Percentiles rank a stretch among this genome's conserved stretches.
phyloP scores from a whole-genome alignment of 2,329 filamentous ascomycete genomes.

The Aureobasidium sp. region DNA sequence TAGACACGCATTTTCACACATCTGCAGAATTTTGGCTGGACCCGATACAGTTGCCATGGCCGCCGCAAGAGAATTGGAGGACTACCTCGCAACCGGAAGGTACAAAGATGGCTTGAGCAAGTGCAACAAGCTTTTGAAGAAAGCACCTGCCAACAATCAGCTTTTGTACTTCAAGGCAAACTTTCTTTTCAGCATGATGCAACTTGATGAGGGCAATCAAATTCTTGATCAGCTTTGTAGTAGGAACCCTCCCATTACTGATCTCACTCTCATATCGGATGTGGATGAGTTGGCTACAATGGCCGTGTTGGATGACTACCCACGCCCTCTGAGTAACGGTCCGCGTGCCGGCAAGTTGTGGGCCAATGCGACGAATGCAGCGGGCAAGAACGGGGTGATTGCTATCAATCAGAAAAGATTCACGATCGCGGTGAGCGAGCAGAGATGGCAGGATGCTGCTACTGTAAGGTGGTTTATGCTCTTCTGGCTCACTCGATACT shows the following conservation, averaged over 20 bases:
- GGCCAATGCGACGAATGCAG: slow-evolving; percentile 22
- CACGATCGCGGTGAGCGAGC: slow-evolving; percentile 22
- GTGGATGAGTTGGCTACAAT: slow-evolving; percentile 20
- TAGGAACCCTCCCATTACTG: slow-evolving; percentile 18
- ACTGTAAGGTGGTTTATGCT: background rate
- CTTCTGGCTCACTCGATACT: background rate
- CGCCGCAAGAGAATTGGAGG: slow-evolving; percentile 2
- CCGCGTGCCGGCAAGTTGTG: slow-evolving; percentile 24
- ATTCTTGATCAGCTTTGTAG: slow-evolving; percentile 16
- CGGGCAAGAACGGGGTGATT: slow-evolving; percentile 12
- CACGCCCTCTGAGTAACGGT: slow-evolving; percentile 20
- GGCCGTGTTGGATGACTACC: slow-evolving; percentile 18
- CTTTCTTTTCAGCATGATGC: slow-evolving; percentile 18
- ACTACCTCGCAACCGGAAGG: slow-evolving; percentile 15
- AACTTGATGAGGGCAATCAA: slow-evolving; percentile 15
- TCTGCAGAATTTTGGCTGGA: slow-evolving; percentile 1
- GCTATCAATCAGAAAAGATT: slow-evolving; percentile 21
- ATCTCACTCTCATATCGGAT: slow-evolving; percentile 15
- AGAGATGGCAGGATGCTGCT: slow-evolving; percentile 24
- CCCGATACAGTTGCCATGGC: background rate
- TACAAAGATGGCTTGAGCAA: slow-evolving; percentile 24
- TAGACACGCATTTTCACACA: background rate
- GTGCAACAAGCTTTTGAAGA: slow-evolving; percentile 24
- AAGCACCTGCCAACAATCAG: slow-evolving; percentile 21
- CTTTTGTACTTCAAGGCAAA: slow-evolving; percentile 25